Percentiles rank a stretch among this genome's conserved stretches.
These are phyloP conservation scores for Collybia sordida DNA, from an alignment of 768 basidiomycete species.

Conservation along the genomic window DNA sequence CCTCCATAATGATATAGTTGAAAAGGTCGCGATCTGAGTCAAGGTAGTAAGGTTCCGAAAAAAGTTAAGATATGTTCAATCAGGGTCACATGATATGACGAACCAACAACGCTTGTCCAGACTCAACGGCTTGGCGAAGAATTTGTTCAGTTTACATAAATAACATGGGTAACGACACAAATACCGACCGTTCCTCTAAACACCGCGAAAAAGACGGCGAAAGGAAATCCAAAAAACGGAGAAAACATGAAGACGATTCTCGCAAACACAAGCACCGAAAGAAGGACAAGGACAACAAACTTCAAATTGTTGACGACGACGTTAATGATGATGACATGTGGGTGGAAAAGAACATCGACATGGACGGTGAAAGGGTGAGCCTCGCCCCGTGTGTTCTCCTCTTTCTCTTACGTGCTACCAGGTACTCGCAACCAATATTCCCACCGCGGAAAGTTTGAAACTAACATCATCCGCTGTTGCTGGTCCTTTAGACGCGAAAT, in stretches of 20 bases:
- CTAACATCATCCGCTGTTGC: constrained; percentile 60
- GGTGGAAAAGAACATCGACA: constrained; percentile 85
- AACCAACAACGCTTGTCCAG: background rate
- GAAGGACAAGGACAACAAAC: constrained; percentile 42
- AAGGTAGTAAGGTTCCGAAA: background rate
- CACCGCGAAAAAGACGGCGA: constrained; percentile 39
- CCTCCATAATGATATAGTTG: constrained; percentile 21
- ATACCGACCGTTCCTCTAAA: constrained; percentile 25
- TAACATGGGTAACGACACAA: constrained; percentile 12
- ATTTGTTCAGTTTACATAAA: background rate
- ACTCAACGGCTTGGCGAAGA: background rate
- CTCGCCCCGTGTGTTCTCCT: background rate
- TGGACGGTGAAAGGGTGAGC: constrained; percentile 73
- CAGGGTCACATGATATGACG: constrained; percentile 21
- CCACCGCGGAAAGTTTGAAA: constrained; percentile 70
- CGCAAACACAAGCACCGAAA: constrained; percentile 39
- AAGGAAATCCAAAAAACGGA: constrained; percentile 54
- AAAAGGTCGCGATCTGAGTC: background rate
- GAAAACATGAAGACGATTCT: constrained; percentile 44
- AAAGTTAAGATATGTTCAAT: constrained; percentile 3
- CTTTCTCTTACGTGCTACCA: constrained; percentile 24
- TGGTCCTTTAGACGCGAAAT: constrained; percentile 40
- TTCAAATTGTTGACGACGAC: constrained; percentile 70
- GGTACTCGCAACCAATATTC: constrained; percentile 73
- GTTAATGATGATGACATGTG: constrained; percentile 74